Base-by-base conservation (phyloP, 352 stramenopile genomes). In the Globisporangium heterothallicum region DNA sequence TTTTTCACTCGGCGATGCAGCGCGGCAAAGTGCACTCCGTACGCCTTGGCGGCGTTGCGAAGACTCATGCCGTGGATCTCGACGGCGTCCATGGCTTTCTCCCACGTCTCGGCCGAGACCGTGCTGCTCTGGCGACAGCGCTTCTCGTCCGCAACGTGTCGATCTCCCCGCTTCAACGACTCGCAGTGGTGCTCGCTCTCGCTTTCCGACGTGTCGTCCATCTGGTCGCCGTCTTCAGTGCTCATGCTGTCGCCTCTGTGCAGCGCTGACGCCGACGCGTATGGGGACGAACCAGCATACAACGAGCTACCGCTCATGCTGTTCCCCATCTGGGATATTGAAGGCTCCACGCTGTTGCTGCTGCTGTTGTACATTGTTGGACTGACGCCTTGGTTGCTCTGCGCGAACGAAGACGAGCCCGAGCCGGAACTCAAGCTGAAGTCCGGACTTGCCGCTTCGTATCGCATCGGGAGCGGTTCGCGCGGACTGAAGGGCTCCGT, bases 1-100 rank as follows among this genome's bases (percentile, higher is more conserved):
- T 86, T 89, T 62, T 89, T 89, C 14, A 86, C 55, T 4, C 73
- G 69, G 24, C 78, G 74, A 47, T 86, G 67, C 14, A 89, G 66
- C n/a, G 78, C 74, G 1, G 75, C 75, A 44, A 86, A 86, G 56
- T 86, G 74, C 26, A 86, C 73, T 9, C 71, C 73, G 46, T 84
- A 72, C 4, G 63, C 66, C 38, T 82, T 85, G 22, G 78, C 78
- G 2, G 78, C 73, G 22, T 68, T 74, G 27, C 78, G 72, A 13
- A 88, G 64, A 51, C 78, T 88, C 78, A 86, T 85, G 16, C 74
- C 74, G 42, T 85, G 64, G 29, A 80, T 76, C 29, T 75, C 71
- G 13, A 88, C 74, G 44, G 77, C 78, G 44, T 83, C 72, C 59
- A 86, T 84, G 32, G 78, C 78, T 4, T 73, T 68, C 50, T 85